phyloP scores from a whole-genome alignment of 257 asterid genomes.

The Coffea canephora region DNA sequence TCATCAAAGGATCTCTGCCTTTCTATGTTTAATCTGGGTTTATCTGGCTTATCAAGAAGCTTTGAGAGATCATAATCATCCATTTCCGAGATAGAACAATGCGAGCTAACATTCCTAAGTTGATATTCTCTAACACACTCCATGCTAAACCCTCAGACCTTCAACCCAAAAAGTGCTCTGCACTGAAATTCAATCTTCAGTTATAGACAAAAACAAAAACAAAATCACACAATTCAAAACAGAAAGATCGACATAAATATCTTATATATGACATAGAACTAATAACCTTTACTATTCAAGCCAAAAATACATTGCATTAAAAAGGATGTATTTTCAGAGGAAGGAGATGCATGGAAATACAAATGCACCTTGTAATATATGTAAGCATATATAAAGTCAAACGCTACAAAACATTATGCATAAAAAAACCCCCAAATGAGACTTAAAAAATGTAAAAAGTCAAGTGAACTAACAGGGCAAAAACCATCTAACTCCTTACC shows the following conservation, averaged over 20 bases:
- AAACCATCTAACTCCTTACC: neutral
- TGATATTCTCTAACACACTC: constrained; percentile 38
- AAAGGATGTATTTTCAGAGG: neutral
- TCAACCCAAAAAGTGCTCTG: constrained; percentile 25
- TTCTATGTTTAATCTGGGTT: constrained; percentile 59
- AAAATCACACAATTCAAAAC: neutral
- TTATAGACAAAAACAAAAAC: neutral
- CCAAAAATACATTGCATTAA: neutral
- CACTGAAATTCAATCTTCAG: constrained; percentile 3
- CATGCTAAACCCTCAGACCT: constrained; percentile 24
- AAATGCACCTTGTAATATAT: constrained; percentile 9
- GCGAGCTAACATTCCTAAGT: constrained; percentile 57
- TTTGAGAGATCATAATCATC: constrained; percentile 60
- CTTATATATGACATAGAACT: neutral
- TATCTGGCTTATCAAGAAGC: constrained; percentile 59
- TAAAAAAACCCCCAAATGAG: neutral
- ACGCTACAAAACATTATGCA: constrained; percentile 2
- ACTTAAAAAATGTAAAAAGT: neutral
- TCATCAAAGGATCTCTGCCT: constrained; percentile 74
- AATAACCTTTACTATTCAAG: neutral
- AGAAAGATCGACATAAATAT: neutral
- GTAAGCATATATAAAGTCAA: constrained; percentile 15
- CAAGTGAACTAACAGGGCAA: neutral
- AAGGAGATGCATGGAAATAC: constrained; percentile 1
- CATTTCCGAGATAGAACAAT: constrained; percentile 60